phyloP scores from a whole-genome alignment of 768 basidiomycete genomes.

The Pleurotus sapidus region DNA sequence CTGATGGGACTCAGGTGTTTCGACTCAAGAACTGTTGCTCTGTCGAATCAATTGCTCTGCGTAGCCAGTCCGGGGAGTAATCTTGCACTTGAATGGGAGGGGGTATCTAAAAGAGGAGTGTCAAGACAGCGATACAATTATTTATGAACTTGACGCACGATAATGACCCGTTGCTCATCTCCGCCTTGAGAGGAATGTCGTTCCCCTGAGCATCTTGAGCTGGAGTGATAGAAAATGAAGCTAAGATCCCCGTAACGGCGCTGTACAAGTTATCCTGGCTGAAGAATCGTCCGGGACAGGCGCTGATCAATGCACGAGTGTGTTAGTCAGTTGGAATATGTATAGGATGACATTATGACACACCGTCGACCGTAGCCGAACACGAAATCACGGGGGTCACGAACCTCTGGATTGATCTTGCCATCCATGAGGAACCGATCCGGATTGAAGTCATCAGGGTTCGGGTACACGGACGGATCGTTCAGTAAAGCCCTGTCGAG shows the following conservation, averaged over 20 bases:
- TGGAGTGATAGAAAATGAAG: conserved; percentile 18
- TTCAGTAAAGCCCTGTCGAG: not conserved
- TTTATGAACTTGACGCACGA: conserved; percentile 8
- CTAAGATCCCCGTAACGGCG: conserved; percentile 19
- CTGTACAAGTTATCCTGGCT: conserved; percentile 19
- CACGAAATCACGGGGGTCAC: conserved; percentile 8
- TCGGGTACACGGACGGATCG: not conserved
- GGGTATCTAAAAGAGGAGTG: conserved; percentile 14
- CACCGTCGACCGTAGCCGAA: conserved; percentile 16
- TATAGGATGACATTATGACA: not conserved
- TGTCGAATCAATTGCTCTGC: conserved; percentile 3
- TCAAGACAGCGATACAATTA: not conserved
- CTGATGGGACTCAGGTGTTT: no score
- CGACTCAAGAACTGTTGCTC: no score
- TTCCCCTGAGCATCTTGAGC: conserved; percentile 17
- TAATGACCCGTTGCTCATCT: conserved; percentile 16
- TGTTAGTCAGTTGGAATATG: not conserved
- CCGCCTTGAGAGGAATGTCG: conserved; percentile 12
- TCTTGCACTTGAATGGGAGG: conserved; percentile 20
- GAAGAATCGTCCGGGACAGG: conserved; percentile 23
- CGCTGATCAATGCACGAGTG: conserved; percentile 6
- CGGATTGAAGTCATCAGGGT: conserved; percentile 1
- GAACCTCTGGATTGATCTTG: conserved; percentile 9
- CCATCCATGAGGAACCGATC: conserved; percentile 11
- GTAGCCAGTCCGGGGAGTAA: conserved; percentile 15